Conservation (phyloP, 202 grass and related monocot species). For the Panicum hallii region DNA sequence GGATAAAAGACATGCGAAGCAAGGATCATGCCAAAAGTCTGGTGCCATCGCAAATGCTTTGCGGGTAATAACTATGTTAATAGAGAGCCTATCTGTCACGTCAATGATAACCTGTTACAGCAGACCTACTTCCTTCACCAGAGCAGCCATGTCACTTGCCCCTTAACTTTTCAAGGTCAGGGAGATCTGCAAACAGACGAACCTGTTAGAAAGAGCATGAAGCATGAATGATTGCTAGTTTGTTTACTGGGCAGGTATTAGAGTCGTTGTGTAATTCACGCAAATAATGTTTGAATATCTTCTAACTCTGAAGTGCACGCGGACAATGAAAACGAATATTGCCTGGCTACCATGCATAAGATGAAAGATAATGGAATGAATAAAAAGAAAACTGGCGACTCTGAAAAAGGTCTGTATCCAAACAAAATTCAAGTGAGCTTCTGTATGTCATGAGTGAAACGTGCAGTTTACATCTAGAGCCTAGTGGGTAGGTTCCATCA, state of each 20-base stretch:
- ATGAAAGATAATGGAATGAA: conserved; percentile 7
- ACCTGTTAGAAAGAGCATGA: conserved; percentile 17
- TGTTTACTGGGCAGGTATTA: not conserved
- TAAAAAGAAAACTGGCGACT: not conserved
- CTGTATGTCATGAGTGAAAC: not conserved
- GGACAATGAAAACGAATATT: not conserved
- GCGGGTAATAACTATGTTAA: conserved; percentile 24
- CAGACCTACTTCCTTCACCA: conserved; percentile 20
- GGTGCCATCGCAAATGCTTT: not conserved
- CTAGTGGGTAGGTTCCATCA: not conserved
- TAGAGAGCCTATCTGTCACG: conserved; percentile 26
- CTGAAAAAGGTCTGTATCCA: not conserved
- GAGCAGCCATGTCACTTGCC: conserved; percentile 61
- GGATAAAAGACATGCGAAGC: not conserved
- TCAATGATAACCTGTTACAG: conserved; percentile 43
- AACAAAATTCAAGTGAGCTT: not conserved
- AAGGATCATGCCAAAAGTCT: conserved; percentile 37
- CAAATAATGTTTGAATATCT: not conserved
- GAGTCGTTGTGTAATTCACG: not conserved
- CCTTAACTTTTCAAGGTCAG: conserved; percentile 94
- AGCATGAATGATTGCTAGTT: not conserved
- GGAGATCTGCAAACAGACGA: conserved; percentile 78
- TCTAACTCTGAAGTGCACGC: not conserved
- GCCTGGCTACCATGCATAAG: not conserved
- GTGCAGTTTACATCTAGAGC: not conserved